These are phyloP conservation scores for Citrus australasica DNA, from an alignment of 345 rosid species.

Conservation along the genomic window DNA sequence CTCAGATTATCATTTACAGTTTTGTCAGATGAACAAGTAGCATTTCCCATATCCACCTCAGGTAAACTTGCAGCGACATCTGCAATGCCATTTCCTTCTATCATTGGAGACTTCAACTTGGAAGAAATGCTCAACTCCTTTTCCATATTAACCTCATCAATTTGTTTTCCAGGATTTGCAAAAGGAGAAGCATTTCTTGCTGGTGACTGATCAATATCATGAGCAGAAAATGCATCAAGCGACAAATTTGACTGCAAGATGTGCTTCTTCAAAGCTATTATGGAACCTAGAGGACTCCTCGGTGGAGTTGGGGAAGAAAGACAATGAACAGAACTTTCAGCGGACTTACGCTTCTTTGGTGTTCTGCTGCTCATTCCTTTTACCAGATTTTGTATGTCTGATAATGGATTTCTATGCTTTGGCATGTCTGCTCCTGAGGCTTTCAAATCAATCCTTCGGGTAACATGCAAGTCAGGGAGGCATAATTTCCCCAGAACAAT, in stretches of 20 bases:
- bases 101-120: constrained; percentile 21
- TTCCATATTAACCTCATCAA: constrained; percentile 32
- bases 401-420: constrained; percentile 43
- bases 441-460: constrained; percentile 44
- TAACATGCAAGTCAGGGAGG: constrained; percentile 57
- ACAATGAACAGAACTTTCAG: constrained; percentile 27
- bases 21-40: constrained; percentile 24
- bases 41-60: constrained; percentile 20
- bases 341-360: constrained; percentile 27
- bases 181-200: constrained; percentile 21
- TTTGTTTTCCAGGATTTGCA: constrained; percentile 17
- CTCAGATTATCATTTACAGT: constrained; percentile 21
- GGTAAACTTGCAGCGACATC: constrained; percentile 22
- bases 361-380: constrained; percentile 31
- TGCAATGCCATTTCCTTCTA: constrained; percentile 31
- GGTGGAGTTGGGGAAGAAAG: constrained; percentile 46
- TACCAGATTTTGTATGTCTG: constrained; percentile 50
- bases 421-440: constrained; percentile 33
- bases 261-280: constrained; percentile 33
- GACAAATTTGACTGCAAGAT: constrained; percentile 26
- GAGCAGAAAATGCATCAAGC: constrained; percentile 49
- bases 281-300: constrained; percentile 42
- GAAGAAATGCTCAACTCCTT: constrained; percentile 24
- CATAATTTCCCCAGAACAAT: constrained; percentile 37
- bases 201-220: constrained; percentile 28